Conservation (phyloP, 2,329 filamentous ascomycete genomes). For the Parascedosporium putredinis region DNA sequence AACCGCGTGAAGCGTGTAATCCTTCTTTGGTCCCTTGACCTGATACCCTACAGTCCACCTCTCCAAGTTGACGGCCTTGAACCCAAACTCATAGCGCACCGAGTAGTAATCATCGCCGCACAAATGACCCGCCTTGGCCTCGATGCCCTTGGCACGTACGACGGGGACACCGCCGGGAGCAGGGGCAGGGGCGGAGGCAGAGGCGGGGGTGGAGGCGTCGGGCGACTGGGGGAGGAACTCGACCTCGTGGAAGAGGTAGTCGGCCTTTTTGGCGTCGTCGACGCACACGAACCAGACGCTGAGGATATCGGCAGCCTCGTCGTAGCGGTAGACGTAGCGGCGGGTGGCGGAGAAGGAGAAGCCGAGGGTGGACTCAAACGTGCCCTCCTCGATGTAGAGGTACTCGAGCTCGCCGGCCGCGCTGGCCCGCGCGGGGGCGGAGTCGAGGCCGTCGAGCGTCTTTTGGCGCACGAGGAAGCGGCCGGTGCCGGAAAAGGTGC, state of each 20-base stretch:
- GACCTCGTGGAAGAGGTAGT: constrained; percentile 69
- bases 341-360: constrained; percentile 49
- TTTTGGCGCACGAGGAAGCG: constrained; percentile 52
- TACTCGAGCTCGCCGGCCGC: constrained; percentile 43
- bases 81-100: constrained; percentile 57
- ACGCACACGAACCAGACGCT: constrained; percentile 65
- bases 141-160: not conserved
- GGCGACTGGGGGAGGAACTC: constrained; percentile 39
- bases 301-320: constrained; percentile 46
- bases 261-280: constrained; percentile 50
- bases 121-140: constrained; percentile 55
- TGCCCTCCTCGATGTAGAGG: constrained; percentile 58
- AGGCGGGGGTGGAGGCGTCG: constrained; percentile 10
- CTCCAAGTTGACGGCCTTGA: constrained; percentile 43
- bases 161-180: not conserved
- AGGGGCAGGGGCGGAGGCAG: constrained; percentile 9
- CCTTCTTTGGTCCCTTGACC: constrained; percentile 63
- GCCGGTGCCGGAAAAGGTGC: constrained; percentile 54
- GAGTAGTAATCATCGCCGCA: constrained; percentile 65
- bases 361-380: constrained; percentile 47
- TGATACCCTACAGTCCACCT: constrained; percentile 53
- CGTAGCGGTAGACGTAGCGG: constrained; percentile 65
- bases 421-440: constrained; percentile 15
- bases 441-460: constrained; percentile 40
- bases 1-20: constrained; percentile 50